Evolutionary conservation across 352 stramenopile species (phyloP), one percentile per base, ranked within the genome.

Genomic region (Globisporangium acanthophoron): DNA sequence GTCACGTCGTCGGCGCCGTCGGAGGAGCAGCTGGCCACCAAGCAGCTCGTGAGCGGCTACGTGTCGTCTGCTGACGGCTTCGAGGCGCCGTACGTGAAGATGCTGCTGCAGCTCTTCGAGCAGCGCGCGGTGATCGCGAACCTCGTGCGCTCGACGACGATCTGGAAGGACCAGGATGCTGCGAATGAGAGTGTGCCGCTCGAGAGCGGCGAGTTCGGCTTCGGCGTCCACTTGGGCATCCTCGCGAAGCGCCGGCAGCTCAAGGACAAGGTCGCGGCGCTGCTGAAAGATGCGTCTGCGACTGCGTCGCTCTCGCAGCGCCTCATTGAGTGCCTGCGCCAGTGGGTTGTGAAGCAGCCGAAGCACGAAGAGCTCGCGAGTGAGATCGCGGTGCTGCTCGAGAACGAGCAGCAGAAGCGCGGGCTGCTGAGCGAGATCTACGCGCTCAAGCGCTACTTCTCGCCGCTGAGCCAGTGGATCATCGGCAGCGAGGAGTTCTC

Each of bases 381-480:
- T 54, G 78, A 90, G 56, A 90, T 90, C 40, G 33, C 45, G 11
- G 76, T 90, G 44, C 52, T 90, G 27, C 76, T 90, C 3, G 78
- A 86, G 35, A 86, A 69, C 44, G 80, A 90, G 59, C 70, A 77
- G 59, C 67, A 69, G 64, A 64, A 70, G 44, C 61, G 70, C n/a
- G 65, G 63, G n/a, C 48, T 76, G 1, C 41, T 88, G 18, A 58
- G 49, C 0, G 73, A 87, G 51, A 77, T 90, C 21, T 79, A 76
- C 54, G 64, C 58, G 15, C 58, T 84, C 35, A 84, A 85, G 56
- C 66, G 69, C 12, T 87, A 77, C 65, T 88, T 90, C 49, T 49
- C 73, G 39, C 78, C 78, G n/a, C 54, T 88, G 54, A 88, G 78
- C 62, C 80, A 90, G 74, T 90, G 80, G 80, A 90, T 90, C 63